Evolutionary conservation across 2,329 filamentous ascomycete genomes (phyloP).

Genomic region (Aspergillus viridinutans): DNA sequence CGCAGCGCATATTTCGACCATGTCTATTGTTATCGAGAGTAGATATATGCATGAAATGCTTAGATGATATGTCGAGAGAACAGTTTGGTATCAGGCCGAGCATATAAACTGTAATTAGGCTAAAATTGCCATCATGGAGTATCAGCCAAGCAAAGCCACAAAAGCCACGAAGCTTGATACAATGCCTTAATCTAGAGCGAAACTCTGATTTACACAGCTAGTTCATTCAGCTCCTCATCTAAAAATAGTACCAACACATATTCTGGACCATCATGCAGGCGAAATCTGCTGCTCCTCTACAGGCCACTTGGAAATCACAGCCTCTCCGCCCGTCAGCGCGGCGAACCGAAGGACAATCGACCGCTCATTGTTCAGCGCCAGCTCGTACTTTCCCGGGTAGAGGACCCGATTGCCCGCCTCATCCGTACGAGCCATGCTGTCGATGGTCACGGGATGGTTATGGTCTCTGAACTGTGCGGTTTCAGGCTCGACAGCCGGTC

Average conservation of each 20-base stretch:
- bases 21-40: too few species aligned
- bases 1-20: background rate
- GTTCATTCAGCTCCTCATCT: too few species aligned
- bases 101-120: background rate
- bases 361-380: conserved; percentile 40
- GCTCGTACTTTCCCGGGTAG: conserved; percentile 40
- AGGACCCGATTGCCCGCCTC: conserved; percentile 36
- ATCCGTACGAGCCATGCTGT: conserved; percentile 36
- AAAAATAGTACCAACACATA: background rate
- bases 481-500: conserved; percentile 28
- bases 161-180: background rate
- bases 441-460: conserved; percentile 37
- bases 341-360: conserved; percentile 30
- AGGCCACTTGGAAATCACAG: conserved; percentile 34
- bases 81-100: too few species aligned
- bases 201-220: too few species aligned
- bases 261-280: background rate
- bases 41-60: too few species aligned
- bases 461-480: conserved; percentile 19
- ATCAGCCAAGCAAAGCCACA: background rate
- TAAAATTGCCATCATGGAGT: background rate
- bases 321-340: conserved; percentile 29
- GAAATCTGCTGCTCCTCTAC: conserved; percentile 17
- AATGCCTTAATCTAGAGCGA: background rate
- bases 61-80: too few species aligned